Base-by-base conservation (phyloP, 1,284 basidiomycete species). In the Naganishia liquefaciens region DNA sequence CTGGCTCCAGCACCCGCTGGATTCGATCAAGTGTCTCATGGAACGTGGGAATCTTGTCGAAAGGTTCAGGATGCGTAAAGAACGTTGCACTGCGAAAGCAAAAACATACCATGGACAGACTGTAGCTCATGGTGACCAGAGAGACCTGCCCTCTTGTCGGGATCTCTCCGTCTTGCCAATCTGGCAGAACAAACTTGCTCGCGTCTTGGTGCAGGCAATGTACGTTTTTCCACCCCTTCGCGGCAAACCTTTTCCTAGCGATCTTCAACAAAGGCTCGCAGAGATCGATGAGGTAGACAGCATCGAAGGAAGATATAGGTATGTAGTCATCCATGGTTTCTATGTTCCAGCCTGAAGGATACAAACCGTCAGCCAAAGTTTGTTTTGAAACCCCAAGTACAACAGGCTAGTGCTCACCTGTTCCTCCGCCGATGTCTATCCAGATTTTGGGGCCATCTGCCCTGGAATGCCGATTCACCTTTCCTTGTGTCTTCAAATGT, bases 381-480 rank as follows among this genome's bases (percentile, higher is more conserved):
- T 39, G 49, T 9, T 62, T 44, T 0, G 7, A 43, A 23, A 21
- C 46, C 25, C n/a, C 11, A 5, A 25, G 6, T 25, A 11, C 4
- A 21, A 10, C 46, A 47, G 33, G 0, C n/a, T 49, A 10, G 13
- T 23, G 25, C 66, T 64, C 60, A 83, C 86, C 88, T 11, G 89
- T 91, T 40, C 89, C 90, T 30, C 89, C 90, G 10, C 89, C 90
- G 63, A 91, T 86, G 75, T 91, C 90, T 37, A 91, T 83, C 90
- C 90, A 91, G 37, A 91, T 83, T 52, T 70, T 73, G 30, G 72
- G 74, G 68, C 79, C 49, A 2, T 68, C 67, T 19, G 37, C 44
- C 25, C 23, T 39, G 17, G 44, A 21, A 33, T 27, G 37, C 15
- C 49, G 44, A 15, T 40, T 58, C 13, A 47, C 71, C 68, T 80